Evolutionary conservation across 2,329 filamentous ascomycete species (phyloP).

Genomic region (Aspergillus sp.): DNA sequence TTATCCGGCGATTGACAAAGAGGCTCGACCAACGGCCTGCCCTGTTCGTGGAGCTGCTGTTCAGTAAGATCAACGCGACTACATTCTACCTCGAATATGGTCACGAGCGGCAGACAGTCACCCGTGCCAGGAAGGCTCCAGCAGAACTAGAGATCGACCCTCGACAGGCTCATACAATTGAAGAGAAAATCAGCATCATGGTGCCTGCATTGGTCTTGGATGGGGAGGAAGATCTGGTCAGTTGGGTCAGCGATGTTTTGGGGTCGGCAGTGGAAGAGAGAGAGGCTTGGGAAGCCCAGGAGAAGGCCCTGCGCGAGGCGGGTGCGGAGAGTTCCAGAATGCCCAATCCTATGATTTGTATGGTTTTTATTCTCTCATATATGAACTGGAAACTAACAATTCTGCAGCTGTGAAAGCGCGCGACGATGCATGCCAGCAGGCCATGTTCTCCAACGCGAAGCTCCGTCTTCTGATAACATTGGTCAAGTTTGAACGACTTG

Average conservation of each 20-base stretch:
- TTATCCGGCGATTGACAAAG: constrained; percentile 77
- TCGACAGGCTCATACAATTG: constrained; percentile 61
- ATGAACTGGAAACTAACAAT: neutral
- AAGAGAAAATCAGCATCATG: constrained; percentile 75
- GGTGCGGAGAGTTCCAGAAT: constrained; percentile 31
- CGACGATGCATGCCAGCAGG: constrained; percentile 65
- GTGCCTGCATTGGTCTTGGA: constrained; percentile 79
- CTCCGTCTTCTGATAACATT: constrained; percentile 81
- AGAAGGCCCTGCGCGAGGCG: constrained; percentile 59
- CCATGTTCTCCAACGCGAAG: constrained; percentile 87
- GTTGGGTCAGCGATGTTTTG: constrained; percentile 77
- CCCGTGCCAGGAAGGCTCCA: constrained; percentile 67
- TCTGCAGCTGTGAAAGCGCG: constrained; percentile 63
- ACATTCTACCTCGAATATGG: constrained; percentile 89
- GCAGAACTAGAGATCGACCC: constrained; percentile 82
- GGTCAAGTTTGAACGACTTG: constrained; percentile 67
- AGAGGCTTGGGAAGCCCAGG: constrained; percentile 73
- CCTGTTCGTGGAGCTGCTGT: constrained; percentile 86
- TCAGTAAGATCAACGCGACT: constrained; percentile 84
- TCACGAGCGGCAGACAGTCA: constrained; percentile 74
- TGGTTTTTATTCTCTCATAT: constrained; percentile 37
- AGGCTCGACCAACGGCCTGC: constrained; percentile 85
- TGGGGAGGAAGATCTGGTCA: constrained; percentile 72
- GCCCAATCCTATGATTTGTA: constrained; percentile 47
- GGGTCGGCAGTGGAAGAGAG: constrained; percentile 70